Evolutionary conservation across 2,329 filamentous ascomycete species (phyloP), one percentile per base, ranked within the genome.

Genomic region (Tolypocladium pustulatum): DNA sequence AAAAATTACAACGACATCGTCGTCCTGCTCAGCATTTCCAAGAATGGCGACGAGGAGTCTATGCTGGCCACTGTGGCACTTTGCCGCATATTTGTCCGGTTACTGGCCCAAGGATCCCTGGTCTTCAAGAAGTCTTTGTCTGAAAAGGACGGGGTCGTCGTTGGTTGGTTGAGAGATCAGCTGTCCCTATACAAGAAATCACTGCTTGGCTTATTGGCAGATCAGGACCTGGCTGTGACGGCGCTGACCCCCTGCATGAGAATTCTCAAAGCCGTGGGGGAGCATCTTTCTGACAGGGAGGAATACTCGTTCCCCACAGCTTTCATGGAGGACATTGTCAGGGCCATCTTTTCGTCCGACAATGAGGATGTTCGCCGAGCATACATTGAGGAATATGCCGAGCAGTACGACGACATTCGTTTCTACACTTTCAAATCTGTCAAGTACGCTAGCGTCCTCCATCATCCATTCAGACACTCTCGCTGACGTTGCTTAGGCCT

Each of bases 1-100:
- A 90, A 91, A 72, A 84, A 96, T 74, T 96, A 95, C 79, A 96
- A 96, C 78, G 91, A 96, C 69, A 93, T 97, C 67, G 81, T 84
- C 9, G 83, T 81, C 13, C 75, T 97, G 41, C 77, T 96, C 53
- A 80, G 80, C 49, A 81, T 65, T 20, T 72, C 74, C 52, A 63
- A 81, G 67, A 76, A 75, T 40, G 75, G 76, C 34, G 72, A 80
- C 3, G 72, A 77, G 2, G 81, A 87, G 51, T 77, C 83, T 4
- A 76, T 90, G 54, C 75, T 89, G 38, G 89, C 91, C 0, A 84
- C 87, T 0, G 86, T 97, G 25, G 87, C 92, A 2, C 79, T 97
- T 54, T 96, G 91, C 72, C 84, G 92, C 65, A 85, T 95, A 40
- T 97, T 97, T 70, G 84, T 91, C 69, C 84, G 90, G 61, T 77